Base-by-base conservation (phyloP, 352 stramenopile species). In the Saprolegnia parasitica region DNA sequence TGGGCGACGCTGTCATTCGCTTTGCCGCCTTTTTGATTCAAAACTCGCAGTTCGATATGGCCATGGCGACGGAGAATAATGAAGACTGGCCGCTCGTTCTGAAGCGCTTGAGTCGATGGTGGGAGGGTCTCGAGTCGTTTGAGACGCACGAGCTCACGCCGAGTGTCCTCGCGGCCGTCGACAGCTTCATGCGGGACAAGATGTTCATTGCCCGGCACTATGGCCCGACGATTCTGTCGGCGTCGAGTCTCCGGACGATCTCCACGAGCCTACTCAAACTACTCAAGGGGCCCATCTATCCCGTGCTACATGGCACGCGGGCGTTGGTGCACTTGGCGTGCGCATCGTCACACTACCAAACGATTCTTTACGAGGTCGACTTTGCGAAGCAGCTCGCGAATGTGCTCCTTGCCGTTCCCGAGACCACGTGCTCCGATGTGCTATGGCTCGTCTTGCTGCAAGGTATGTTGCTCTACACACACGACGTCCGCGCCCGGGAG, bases 331-430 rank as follows among this genome's bases (percentile, higher is more conserved):
- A 67, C 24, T 23, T 67, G 5, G 58, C 40, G 10, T 20, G 13
- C 10, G 35, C n/a, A 2, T 56, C 37, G 13, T 18, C n/a, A 13
- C 35, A 54, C 23, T 67, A 67, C 40, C 49, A 52, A 32, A 45
- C 42, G 13, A n/a, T 76, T 50, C 66, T 66, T 5, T 60, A 23
- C 16, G 72, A 78, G 37, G 63, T 67, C 0, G 63, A 74, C 20
- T 42, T 75, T 37, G 56, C 86, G 26, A 15, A 67, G 15, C 78
- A 86, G 50, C 65, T 87, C 15, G 70, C 72, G 24, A 49, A 65
- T 6, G 46, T 84, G 24, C 56, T 54, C 20, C 20, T 63, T 0
- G 52, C 55, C 8, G 56, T 56, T 16, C 63, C 73, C 15, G 39
- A 52, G 29, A 35, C 42, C 13, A 49, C 42, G 42, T 49, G 42